These are phyloP conservation scores for Atkinsonella hypoxylon DNA, from an alignment of 2,329 filamentous ascomycete genomes.

Conservation along the genomic window DNA sequence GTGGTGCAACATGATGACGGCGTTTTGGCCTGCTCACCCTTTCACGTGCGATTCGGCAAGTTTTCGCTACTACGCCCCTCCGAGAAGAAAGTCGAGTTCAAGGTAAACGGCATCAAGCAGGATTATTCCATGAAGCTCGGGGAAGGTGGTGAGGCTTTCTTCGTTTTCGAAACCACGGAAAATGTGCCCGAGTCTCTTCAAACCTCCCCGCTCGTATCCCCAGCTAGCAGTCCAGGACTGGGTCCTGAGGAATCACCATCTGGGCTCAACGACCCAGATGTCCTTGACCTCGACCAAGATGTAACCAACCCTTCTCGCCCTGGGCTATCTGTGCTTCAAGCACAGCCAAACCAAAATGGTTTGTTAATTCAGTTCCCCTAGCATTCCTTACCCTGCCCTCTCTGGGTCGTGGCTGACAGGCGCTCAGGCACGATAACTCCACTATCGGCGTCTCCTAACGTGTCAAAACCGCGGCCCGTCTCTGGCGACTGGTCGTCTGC, in stretches of 20 bases:
- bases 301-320: constrained; percentile 28
- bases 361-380: constrained; percentile 4
- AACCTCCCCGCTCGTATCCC: constrained; percentile 87
- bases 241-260: constrained; percentile 20
- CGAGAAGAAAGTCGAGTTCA: constrained; percentile 98
- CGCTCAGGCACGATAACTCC: constrained; percentile 37
- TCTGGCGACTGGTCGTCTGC: constrained; percentile 40
- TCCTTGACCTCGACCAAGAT: constrained; percentile 49
- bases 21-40: constrained; percentile 79
- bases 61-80: constrained; percentile 90
- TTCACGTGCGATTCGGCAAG: constrained; percentile 98
- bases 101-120: constrained; percentile 84
- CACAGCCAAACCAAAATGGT: constrained; percentile 19
- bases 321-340: constrained; percentile 29
- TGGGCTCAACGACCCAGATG: constrained; percentile 55
- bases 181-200: constrained; percentile 87
- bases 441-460: constrained; percentile 39
- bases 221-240: constrained; percentile 71
- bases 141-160: constrained; percentile 95
- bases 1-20: constrained; percentile 96
- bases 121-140: constrained; percentile 97
- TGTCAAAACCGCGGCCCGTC: constrained; percentile 31
- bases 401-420: not conserved
- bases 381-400: not conserved
- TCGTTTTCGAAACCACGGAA: constrained; percentile 91